Evolutionary conservation across 108 stramenopile genomes (phyloP), one percentile per base, ranked within the genome.

Genomic region (Seminavis robusta): DNA sequence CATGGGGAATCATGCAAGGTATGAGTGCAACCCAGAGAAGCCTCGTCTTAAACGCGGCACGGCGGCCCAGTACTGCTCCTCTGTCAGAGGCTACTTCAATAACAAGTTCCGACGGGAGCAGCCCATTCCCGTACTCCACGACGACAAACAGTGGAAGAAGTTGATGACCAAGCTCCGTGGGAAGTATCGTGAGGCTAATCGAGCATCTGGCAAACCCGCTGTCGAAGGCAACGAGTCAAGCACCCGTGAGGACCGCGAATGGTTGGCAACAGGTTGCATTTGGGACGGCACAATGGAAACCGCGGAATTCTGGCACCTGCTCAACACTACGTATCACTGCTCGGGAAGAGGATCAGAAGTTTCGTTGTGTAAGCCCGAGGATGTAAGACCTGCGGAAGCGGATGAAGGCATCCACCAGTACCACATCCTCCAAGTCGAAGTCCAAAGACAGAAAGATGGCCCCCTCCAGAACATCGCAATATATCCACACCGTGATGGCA

Each of bases 241-340:
- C 16, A 45, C 44, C 11, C 44, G 44, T 19, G 17, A 45, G 8
- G 16, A 45, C 17, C 44, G 44, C 17, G 16, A 45, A 17, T 10
- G n/a, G 16, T 16, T 45, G 44, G 44, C 44, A 16, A 45, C 44
- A 45, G 44, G 44, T 17, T 45, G 44, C 17, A 16, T 45, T 10
- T 45, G 44, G 44, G 10, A 16, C 10, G 44, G 44, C n/a, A 45
- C 44, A 16, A 8, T 16, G n/a, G 44, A 45, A 45, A 16, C 44
- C 17, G 11, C 44, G n/a, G 16, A 45, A 17, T 45, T 45, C 17
- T 17, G 10, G n/a, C 44, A 45, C 44, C 16, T 45, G 16, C 44
- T 45, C 44, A 45, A 45, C 16, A 45, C 44, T 8, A 45, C n/a
- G 8, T 45, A 45, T 19, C 44, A 45, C 17, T 45, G 44, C 44